Conservation (phyloP, 208 protist species). For the Histomonas meleagridis region DNA sequence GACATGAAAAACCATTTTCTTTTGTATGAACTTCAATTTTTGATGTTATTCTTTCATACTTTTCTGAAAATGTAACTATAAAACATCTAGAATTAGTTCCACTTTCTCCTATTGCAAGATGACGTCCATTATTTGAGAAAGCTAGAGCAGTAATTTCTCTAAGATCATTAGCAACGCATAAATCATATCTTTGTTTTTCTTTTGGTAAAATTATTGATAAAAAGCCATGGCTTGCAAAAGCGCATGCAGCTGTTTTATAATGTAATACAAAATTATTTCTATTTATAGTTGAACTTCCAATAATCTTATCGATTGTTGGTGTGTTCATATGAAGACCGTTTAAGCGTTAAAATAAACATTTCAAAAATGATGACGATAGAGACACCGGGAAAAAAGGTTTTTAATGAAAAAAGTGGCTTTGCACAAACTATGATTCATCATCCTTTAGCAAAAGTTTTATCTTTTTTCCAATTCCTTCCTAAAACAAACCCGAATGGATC, state of each 20-base stretch:
- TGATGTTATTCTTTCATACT: background rate
- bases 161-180: background rate
- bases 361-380: no score
- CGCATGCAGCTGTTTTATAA: background rate
- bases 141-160: background rate
- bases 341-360: no score
- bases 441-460: no score
- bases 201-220: slow-evolving; percentile 4
- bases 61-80: background rate
- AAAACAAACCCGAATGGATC: no score
- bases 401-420: no score
- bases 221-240: slow-evolving; percentile 6
- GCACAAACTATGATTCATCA: no score
- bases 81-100: background rate
- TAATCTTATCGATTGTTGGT: slow-evolving; percentile 19
- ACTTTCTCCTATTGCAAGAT: background rate
- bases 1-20: slow-evolving; percentile 21
- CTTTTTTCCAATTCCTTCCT: no score
- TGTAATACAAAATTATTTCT: background rate
- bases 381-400: no score
- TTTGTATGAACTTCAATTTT: background rate
- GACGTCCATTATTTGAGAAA: background rate
- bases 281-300: background rate
- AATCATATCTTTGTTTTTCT: slow-evolving; percentile 24
- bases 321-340: no score